Percentiles rank a stretch among this genome's conserved stretches.
Conservation (phyloP, 306 rosid species). For the Malus orientalis region DNA sequence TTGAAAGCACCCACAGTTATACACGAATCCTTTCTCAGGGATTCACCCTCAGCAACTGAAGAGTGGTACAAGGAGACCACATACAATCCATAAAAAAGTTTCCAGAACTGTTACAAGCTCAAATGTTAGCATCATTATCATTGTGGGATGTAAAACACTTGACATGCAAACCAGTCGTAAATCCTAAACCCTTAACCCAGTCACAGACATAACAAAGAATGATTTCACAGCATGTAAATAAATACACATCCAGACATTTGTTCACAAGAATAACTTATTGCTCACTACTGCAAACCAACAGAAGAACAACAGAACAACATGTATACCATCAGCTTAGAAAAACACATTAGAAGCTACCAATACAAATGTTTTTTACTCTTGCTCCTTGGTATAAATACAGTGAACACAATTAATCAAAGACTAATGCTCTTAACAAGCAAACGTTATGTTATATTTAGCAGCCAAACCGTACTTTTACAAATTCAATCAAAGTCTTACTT, state of each 20-base stretch:
- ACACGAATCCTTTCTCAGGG: not conserved
- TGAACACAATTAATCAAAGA: not conserved
- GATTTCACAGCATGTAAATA: not conserved
- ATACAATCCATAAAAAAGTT: not conserved
- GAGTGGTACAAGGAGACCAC: not conserved
- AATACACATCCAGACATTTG: not conserved
- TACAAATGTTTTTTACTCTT: not conserved
- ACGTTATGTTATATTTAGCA: not conserved
- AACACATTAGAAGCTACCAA: not conserved
- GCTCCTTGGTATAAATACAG: not conserved
- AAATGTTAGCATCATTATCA: not conserved
- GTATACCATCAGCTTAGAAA: not conserved
- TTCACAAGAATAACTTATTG: not conserved
- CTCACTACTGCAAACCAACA: not conserved
- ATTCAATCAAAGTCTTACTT: not conserved
- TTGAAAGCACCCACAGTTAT: not conserved
- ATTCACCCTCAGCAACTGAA: not conserved
- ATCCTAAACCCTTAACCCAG: not conserved
- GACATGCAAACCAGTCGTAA: not conserved
- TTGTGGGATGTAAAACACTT: not conserved
- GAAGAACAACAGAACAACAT: not conserved
- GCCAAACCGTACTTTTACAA: too few species aligned
- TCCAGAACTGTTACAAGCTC: not conserved
- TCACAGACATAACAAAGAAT: not conserved
- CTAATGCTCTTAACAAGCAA: not conserved